phyloP scores from a whole-genome alignment of 305 asterid species.

The Fraxinus nigra region DNA sequence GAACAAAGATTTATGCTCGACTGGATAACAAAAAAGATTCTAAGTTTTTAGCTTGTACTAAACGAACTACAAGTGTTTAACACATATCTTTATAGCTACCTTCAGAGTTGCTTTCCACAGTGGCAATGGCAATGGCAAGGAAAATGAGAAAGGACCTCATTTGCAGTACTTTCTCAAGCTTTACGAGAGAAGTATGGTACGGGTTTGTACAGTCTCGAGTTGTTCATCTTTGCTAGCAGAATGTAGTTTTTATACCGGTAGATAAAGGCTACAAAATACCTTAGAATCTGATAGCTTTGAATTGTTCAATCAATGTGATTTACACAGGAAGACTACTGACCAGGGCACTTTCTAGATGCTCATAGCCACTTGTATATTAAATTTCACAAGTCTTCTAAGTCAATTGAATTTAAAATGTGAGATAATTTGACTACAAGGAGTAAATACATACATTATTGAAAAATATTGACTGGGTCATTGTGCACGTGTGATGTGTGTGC shows the following conservation, averaged over 20 bases:
- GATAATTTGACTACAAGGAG: too few relatives aligned
- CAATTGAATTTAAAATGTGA: too few relatives aligned
- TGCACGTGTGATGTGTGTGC: too few relatives aligned
- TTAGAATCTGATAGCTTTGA: too few relatives aligned
- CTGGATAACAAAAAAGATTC: neutral
- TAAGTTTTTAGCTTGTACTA: too few relatives aligned
- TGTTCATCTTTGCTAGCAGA: neutral
- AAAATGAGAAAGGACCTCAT: neutral
- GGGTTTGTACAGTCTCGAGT: neutral
- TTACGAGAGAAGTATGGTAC: neutral
- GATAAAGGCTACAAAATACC: neutral
- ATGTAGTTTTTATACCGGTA: neutral
- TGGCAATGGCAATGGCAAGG: constrained; percentile 22
- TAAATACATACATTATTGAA: too few relatives aligned
- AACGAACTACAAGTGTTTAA: neutral
- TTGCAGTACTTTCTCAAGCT: neutral
- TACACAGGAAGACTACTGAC: too few relatives aligned
- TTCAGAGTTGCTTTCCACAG: constrained; percentile 36
- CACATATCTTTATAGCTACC: constrained; percentile 17
- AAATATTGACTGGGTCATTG: too few relatives aligned
- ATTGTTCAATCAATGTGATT: too few relatives aligned
- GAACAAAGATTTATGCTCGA: neutral
- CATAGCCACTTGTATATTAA: too few relatives aligned
- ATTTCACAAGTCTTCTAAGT: too few relatives aligned
- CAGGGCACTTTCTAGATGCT: too few relatives aligned